Conservation (phyloP, 257 asterid genomes). For the Solanum arcanum region DNA sequence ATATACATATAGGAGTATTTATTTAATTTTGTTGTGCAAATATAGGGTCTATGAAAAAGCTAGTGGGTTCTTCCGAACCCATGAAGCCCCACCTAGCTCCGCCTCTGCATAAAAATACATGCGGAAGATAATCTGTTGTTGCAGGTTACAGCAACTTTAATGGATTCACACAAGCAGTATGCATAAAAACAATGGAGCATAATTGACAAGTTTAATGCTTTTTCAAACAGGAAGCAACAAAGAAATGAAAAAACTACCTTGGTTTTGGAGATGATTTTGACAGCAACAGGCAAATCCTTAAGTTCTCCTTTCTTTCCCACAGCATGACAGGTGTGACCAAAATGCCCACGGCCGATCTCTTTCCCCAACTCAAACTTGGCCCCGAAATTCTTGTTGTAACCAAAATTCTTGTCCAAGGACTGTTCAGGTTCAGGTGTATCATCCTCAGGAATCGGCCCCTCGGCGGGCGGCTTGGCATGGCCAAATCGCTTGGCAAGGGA, state of each 20-base stretch:
- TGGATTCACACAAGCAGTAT: not conserved
- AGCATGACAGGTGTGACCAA: constrained; percentile 89
- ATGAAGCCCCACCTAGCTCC: no score
- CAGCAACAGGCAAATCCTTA: constrained; percentile 74
- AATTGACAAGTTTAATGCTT: not conserved
- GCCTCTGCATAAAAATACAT: not conserved
- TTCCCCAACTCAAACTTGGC: constrained; percentile 91
- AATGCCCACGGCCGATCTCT: constrained; percentile 95
- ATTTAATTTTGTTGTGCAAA: no score
- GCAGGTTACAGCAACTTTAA: not conserved
- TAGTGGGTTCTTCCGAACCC: no score
- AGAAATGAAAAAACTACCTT: constrained; percentile 37
- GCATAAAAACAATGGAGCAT: not conserved
- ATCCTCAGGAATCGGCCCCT: constrained; percentile 81
- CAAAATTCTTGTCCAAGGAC: constrained; percentile 69
- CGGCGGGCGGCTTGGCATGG: constrained; percentile 45
- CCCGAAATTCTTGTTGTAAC: constrained; percentile 73
- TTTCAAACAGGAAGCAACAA: not conserved
- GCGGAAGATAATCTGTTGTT: not conserved
- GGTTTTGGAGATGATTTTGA: constrained; percentile 86
- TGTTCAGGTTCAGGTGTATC: constrained; percentile 27
- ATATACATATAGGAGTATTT: no score
- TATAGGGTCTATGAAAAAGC: no score
- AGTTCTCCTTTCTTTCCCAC: constrained; percentile 72
- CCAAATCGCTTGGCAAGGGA: constrained; percentile 69